These are phyloP conservation scores for Suhomyces maxii DNA, from an alignment of 1,139 yeast species.

Conservation along the genomic window DNA sequence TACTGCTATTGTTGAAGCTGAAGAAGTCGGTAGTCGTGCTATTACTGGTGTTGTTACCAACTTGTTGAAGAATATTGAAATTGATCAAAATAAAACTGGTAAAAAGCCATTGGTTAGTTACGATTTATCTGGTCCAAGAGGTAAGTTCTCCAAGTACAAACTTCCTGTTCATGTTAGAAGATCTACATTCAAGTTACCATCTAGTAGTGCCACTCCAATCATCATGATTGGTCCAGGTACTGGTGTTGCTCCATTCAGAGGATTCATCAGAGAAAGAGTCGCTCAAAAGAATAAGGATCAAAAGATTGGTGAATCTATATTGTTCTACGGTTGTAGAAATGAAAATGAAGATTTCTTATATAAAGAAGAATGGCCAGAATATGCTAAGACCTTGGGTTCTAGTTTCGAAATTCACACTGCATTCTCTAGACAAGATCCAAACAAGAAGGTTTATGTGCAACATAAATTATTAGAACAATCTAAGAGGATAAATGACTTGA, in stretches of 20 bases:
- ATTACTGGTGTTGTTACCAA: conserved; percentile 91
- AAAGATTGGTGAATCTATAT: conserved; percentile 68
- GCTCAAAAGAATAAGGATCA: conserved; percentile 37
- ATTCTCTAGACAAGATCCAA: conserved; percentile 70
- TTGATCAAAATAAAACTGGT: conserved; percentile 54
- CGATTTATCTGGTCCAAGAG: conserved; percentile 81
- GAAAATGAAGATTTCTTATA: conserved; percentile 76
- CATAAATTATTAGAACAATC: conserved; percentile 67
- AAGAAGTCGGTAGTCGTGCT: conserved; percentile 41
- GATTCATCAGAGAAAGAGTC: conserved; percentile 81
- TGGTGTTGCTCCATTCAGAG: conserved; percentile 97
- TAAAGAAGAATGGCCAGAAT: conserved; percentile 81
- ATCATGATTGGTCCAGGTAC: conserved; percentile 98
- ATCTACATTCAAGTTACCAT: conserved; percentile 92
- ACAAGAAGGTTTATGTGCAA: conserved; percentile 83
- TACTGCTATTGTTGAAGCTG: conserved; percentile 91
- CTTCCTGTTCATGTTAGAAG: conserved; percentile 93
- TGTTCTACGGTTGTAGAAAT: conserved; percentile 85
- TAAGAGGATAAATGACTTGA: conserved; percentile 53
- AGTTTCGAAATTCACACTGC: conserved; percentile 76
- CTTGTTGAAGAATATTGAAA: conserved; percentile 71
- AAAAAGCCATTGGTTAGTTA: conserved; percentile 56
- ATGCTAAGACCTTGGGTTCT: conserved; percentile 62
- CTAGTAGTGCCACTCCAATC: conserved; percentile 78
- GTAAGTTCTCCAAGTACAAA: conserved; percentile 52